Evolutionary conservation across 2,329 filamentous ascomycete genomes (phyloP).

Genomic region (Colletotrichum sp.): DNA sequence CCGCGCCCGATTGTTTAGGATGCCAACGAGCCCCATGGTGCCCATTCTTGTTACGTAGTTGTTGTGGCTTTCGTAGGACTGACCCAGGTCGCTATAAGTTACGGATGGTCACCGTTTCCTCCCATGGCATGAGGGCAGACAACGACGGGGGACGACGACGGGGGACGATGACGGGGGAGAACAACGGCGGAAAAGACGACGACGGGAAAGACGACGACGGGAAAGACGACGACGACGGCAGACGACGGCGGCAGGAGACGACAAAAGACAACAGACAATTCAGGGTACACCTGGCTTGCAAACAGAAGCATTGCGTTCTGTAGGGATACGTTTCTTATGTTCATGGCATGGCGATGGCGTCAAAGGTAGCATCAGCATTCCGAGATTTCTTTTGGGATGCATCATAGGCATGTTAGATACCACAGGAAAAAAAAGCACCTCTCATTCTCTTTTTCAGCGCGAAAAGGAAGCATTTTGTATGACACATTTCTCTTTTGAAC

Average conservation of each 20-base stretch:
- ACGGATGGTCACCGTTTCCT: neutral
- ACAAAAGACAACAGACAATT: neutral
- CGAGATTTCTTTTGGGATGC: neutral
- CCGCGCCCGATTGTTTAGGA: neutral
- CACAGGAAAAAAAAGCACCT: neutral
- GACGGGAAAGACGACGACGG: neutral
- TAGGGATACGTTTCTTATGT: neutral
- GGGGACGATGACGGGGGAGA: neutral
- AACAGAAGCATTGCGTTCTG: neutral
- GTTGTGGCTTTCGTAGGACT: neutral
- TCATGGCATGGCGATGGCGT: neutral
- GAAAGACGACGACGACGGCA: too few species aligned
- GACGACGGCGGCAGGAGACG: neutral
- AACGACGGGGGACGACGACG: fast-evolving
- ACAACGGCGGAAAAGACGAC: neutral
- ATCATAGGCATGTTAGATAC: neutral
- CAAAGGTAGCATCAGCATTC: neutral
- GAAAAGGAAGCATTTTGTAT: fast-evolving
- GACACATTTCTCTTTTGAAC: neutral
- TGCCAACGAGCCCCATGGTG: neutral
- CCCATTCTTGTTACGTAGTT: neutral
- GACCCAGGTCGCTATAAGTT: neutral
- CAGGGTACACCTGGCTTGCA: neutral
- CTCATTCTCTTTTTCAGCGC: neutral
- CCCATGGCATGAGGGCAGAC: neutral